Evolutionary conservation across 768 basidiomycete species (phyloP), one percentile per base, ranked within the genome.

Genomic region (Mycena vitilis): DNA sequence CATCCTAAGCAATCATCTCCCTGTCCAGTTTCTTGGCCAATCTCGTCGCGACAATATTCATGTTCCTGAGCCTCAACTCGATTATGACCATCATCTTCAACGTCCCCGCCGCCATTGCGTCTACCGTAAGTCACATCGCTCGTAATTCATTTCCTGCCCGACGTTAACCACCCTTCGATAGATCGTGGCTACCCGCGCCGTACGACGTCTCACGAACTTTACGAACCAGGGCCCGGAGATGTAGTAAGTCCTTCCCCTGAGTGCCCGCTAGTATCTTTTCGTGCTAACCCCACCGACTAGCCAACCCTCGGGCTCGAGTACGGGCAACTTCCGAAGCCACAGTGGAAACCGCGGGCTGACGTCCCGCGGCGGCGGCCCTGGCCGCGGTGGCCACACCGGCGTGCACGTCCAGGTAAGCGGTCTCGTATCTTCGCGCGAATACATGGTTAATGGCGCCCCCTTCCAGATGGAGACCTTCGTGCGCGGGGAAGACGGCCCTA

Each of bases 41-140:
- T 69, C 66, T 82, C 34, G 70, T 85, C 45, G 83, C 84, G 22
- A 84, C 87, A n/a, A 78, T 88, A 2, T 91, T 91, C 80, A 91
- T 92, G 89, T 74, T 89, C 34, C 59, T 91, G 47, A 82, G 89
- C 73, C 78, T 91, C 47, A 92, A 91, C 74, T 79, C 86, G 16
- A 85, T 91, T 69, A 91, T 92, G 91, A 85, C 81, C 44, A 79
- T 91, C 56, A 83, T 90, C 40, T 89, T 89, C 78, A 90, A 89
- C 68, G 87, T 90, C 18, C 89, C 89, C 51, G 88, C 89, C 30
- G 88, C 87, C 30, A 82, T 87, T 40, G 80, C 81, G 40, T 85
- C 85, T 22, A 87, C 86, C 5, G 85, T 87, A 72, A 56, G 84
- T 34, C 47, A 47, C 42, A 45, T 47, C 11, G 5, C 30, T 30